phyloP scores from a whole-genome alignment of 805 yeast species.

The Allodekkera sacchari region DNA sequence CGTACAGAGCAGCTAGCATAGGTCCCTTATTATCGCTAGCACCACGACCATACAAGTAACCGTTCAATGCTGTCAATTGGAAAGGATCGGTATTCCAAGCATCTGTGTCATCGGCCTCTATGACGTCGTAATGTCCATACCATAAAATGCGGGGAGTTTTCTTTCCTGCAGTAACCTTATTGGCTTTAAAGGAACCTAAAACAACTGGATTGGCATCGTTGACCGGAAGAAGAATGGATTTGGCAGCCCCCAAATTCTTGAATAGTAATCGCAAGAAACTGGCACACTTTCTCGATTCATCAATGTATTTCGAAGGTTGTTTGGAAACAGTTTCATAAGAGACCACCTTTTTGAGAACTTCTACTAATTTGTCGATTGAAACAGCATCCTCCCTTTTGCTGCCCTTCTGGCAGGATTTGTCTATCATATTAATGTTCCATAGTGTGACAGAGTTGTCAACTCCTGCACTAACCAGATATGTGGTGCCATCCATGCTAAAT shows the following conservation, averaged over 20 bases:
- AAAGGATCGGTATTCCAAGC: constrained; percentile 79
- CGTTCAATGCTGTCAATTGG: constrained; percentile 64
- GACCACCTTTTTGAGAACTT: constrained; percentile 52
- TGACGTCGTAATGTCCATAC: constrained; percentile 96
- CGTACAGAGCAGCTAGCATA: constrained; percentile 72
- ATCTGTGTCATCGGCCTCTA: constrained; percentile 54
- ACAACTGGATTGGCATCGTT: constrained; percentile 80
- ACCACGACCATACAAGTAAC: constrained; percentile 86
- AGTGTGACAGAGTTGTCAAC: constrained; percentile 57
- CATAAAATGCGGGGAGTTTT: constrained; percentile 50
- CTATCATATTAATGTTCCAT: constrained; percentile 48
- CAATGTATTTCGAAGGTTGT: constrained; percentile 55
- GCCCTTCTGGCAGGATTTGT: constrained; percentile 3
- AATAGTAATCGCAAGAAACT: constrained; percentile 56
- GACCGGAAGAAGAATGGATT: constrained; percentile 62
- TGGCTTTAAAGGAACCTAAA: constrained; percentile 58
- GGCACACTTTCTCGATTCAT: constrained; percentile 84
- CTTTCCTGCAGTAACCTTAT: constrained; percentile 10
- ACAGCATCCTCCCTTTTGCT: constrained; percentile 2
- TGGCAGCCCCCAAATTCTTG: constrained; percentile 59
- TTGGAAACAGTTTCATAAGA: constrained; percentile 74
- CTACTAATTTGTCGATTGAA: constrained; percentile 47
- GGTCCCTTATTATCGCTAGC: constrained; percentile 96
- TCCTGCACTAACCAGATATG: constrained; percentile 60
- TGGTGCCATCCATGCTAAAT: constrained; percentile 30